Evolutionary conservation across 2,329 filamentous ascomycete genomes (phyloP), one percentile per base, ranked within the genome.

Genomic region (Aspergillus uvarum): DNA sequence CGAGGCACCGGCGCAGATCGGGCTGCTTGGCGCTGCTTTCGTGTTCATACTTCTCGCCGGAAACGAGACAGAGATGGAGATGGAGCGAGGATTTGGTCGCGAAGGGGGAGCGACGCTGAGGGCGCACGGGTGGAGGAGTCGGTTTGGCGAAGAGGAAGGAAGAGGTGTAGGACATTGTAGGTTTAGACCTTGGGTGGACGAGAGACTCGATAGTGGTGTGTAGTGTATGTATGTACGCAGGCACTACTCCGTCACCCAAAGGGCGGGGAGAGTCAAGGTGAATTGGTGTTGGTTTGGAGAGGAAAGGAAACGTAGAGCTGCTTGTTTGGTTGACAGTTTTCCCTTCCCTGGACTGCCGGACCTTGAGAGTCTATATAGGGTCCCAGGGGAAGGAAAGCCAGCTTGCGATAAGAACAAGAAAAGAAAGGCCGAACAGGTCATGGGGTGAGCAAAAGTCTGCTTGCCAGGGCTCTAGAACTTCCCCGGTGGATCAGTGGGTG

Each of bases 1-100:
- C 42, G 53, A 55, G 22, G 53, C 53, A 55, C 42, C 53, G 53
- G 42, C 53, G 53, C n/a, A 55, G 53, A 26, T 55, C 53, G 26
- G 53, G 53, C 31, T 48, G 19, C 19, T 55, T 55, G 42, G 42
- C 44, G 19, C 53, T 55, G 53, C 44, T 55, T 55, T 55, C 53
- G 26, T 55, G 53, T 19, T 55, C 53, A 48, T 48, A 48, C 32
- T 48, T 55, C 53, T 55, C 53, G 53, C 53, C 53, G 53, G 53
- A 47, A 21, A 55, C 42, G 24, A 55, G 53, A 12, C 53, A 47
- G 53, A 55, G 53, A 16, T 47, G 53, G 44, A 55, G 53, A 10
- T 55, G 53, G 26, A 55, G 22, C 22, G 53, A 55, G 42, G 53
- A 47, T 47, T 44, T 55, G 16, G 38, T 44, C 26, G 21, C 53